Evolutionary conservation across 495 filamentous ascomycete genomes (phyloP).

Genomic region (Terfezia claveryi): DNA sequence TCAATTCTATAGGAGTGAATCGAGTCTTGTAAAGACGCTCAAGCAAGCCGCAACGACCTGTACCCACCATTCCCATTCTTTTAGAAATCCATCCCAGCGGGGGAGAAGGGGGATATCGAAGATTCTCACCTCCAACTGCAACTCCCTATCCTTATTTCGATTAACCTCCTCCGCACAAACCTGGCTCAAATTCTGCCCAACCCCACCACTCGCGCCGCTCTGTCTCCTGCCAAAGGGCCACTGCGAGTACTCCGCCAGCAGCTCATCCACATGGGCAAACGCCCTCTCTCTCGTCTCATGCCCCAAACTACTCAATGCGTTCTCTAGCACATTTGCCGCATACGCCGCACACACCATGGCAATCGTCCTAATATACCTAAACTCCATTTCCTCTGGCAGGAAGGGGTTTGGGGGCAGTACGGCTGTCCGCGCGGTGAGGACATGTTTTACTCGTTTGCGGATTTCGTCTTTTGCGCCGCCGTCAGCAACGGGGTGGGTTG

Average conservation of each 20-base stretch:
- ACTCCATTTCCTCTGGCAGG: slow-evolving; percentile 83
- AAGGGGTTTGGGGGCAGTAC: slow-evolving; percentile 64
- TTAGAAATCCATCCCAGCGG: slow-evolving; percentile 9
- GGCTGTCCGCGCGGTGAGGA: slow-evolving; percentile 82
- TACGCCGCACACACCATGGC: slow-evolving; percentile 96
- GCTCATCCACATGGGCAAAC: slow-evolving; percentile 89
- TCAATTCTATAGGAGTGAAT: slow-evolving; percentile 55
- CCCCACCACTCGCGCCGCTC: slow-evolving; percentile 41
- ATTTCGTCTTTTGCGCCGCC: slow-evolving; percentile 96
- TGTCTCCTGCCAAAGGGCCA: slow-evolving; percentile 70
- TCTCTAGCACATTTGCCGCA: slow-evolving; percentile 93
- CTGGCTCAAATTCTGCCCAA: slow-evolving; percentile 86
- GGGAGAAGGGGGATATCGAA: background rate
- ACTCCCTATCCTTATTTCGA: slow-evolving; percentile 65
- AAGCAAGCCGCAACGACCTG: slow-evolving; percentile 82
- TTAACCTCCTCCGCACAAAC: slow-evolving; percentile 73
- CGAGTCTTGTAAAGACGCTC: slow-evolving; percentile 88
- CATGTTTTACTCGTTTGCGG: slow-evolving; percentile 69
- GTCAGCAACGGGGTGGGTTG: slow-evolving; percentile 94
- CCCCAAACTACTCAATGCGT: slow-evolving; percentile 78
- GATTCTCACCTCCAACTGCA: slow-evolving; percentile 66
- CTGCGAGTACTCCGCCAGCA: slow-evolving; percentile 87
- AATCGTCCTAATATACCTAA: slow-evolving; percentile 73
- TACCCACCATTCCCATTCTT: background rate
- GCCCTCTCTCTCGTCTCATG: slow-evolving; percentile 85